Conservation (phyloP, 2,329 filamentous ascomycete genomes). For the Talaromyces sp. region DNA sequence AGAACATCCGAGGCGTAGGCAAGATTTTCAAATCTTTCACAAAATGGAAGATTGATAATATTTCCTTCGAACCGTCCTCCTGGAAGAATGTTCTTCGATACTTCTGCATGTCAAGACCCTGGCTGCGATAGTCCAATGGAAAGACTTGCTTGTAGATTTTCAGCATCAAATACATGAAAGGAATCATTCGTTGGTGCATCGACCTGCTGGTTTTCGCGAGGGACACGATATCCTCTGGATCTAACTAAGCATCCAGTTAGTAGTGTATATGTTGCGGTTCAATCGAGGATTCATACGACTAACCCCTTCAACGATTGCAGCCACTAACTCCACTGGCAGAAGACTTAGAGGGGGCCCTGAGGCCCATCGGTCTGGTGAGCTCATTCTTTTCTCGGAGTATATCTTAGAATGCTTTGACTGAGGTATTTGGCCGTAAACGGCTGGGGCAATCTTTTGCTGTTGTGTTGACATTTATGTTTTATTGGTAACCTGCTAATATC, state of each 20-base stretch:
- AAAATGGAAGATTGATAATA: background rate
- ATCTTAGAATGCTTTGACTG: background rate
- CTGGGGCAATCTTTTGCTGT: background rate
- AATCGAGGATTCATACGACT: background rate
- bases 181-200: background rate
- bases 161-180: background rate
- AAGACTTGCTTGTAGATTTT: background rate
- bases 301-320: background rate
- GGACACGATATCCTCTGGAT: background rate
- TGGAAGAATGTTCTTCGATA: background rate
- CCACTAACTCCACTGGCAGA: background rate
- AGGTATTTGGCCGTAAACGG: background rate
- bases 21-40: background rate
- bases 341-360: background rate
- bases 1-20: background rate
- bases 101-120: background rate
- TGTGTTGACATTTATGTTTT: background rate
- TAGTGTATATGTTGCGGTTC: background rate
- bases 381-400: background rate
- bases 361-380: background rate
- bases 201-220: background rate
- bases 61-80: background rate
- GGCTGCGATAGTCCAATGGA: background rate
- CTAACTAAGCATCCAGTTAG: background rate
- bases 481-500: background rate